Evolutionary conservation across 2,329 filamentous ascomycete genomes (phyloP).

Genomic region (Emmonsiellopsis sp.): DNA sequence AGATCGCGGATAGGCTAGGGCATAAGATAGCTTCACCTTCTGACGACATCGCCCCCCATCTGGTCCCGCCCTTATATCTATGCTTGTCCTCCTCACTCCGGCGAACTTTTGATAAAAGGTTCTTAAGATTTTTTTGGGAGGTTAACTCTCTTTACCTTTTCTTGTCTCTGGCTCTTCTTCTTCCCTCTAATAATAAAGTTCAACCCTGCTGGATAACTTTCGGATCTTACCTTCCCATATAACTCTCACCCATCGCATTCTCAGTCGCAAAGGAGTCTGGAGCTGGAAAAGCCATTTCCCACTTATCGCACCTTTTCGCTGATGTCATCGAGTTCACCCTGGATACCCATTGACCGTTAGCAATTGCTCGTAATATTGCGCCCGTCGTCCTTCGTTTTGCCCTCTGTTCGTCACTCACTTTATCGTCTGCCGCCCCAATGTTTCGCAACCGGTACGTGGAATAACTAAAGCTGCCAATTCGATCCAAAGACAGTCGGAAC

Average conservation of each 20-base stretch:
- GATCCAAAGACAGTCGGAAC: not conserved
- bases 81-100: not conserved
- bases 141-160: not conserved
- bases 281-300: not conserved
- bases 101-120: not conserved
- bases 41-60: slow-evolving; percentile 2
- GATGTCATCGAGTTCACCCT: not conserved
- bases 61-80: not conserved
- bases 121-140: not conserved
- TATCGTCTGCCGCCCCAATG: slow-evolving; percentile 23
- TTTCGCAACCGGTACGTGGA: slow-evolving; percentile 39
- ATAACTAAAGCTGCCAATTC: not conserved
- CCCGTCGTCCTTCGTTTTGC: slow-evolving; percentile 7
- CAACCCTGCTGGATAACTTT: too few species aligned
- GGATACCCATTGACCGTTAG: not conserved
- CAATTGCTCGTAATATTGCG: not conserved
- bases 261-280: not conserved
- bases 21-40: not conserved
- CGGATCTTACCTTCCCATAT: too few species aligned
- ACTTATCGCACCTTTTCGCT: not conserved
- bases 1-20: not conserved
- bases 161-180: not conserved
- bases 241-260: not conserved
- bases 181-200: too few species aligned
- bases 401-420: slow-evolving; percentile 5